These are phyloP conservation scores for Macrophomina pseudophaseolina DNA, from an alignment of 2,329 filamentous ascomycete species.

Conservation along the genomic window DNA sequence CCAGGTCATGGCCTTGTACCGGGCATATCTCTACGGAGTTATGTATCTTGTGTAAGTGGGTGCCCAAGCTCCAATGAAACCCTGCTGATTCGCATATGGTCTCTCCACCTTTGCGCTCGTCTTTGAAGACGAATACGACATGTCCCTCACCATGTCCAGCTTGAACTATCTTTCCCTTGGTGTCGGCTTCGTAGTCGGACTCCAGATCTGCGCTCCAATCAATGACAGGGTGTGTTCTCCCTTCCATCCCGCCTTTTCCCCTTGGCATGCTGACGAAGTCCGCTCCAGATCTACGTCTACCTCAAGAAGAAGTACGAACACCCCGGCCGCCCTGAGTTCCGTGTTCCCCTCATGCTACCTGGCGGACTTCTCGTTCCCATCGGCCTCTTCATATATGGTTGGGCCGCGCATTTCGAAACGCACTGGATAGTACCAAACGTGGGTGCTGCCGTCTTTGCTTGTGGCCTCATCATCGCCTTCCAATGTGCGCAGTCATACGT, in stretches of 20 bases:
- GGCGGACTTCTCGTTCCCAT: conserved; percentile 60
- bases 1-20: conserved; percentile 70
- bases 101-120: conserved; percentile 62
- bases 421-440: conserved; percentile 68
- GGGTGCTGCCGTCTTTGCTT: conserved; percentile 60
- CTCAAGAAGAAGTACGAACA: conserved; percentile 66
- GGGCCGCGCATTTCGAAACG: conserved; percentile 57
- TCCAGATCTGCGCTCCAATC: conserved; percentile 68
- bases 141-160: conserved; percentile 64
- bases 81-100: conserved; percentile 39
- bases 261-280: conserved; percentile 54
- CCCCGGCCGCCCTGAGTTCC: conserved; percentile 56
- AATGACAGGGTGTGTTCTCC: conserved; percentile 53
- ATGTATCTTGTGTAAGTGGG: conserved; percentile 60
- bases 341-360: conserved; percentile 60
- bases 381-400: conserved; percentile 64
- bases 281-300: conserved; percentile 60
- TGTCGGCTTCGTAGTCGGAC: conserved; percentile 63
- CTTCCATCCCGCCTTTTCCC: conserved; percentile 48
- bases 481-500: conserved; percentile 67
- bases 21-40: conserved; percentile 67
- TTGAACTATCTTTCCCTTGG: conserved; percentile 73
- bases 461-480: conserved; percentile 62
- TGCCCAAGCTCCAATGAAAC: background rate
- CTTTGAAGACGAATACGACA: conserved; percentile 58